Base-by-base conservation (phyloP, 2,329 filamentous ascomycete genomes). In the Penicillium decumbens region DNA sequence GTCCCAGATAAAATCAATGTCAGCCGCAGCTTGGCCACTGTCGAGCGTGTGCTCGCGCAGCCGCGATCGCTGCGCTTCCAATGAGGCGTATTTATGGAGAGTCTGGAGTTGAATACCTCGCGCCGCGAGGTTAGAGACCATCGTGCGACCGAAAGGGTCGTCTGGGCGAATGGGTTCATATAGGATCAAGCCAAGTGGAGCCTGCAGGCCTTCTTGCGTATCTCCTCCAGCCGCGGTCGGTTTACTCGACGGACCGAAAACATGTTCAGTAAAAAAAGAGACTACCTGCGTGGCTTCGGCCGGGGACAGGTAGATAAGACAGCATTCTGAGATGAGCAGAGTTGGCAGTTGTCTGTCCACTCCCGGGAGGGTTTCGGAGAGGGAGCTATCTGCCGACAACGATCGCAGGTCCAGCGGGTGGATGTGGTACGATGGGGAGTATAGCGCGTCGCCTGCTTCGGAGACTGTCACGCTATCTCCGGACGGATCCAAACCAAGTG, bases 291-390 rank as follows among this genome's bases (percentile, higher is more conserved):
- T 75, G 0, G 90, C 85, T 44, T 84, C 79, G 0, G 77, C 62
- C 0, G 84, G 78, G 7, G 84, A 78, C 1, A 98, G 80, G 64
- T 98, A 98, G 67, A 93, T 89, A 28, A 98, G 79, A 66, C 93
- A 98, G 77, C 93, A 97, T 70, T 98, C 93, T 0, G 92, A 97
- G 6, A 98, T 78, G 23, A 98, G 72, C 7, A 98, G 73, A 0
- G 93, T 98, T 0, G 93, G 89, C 0, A 88, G 61, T 23, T 65
- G 81, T 61, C 58, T 71, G 64, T 73, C 80, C 59, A 74, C 82
- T 57, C 77, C 77, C 18, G 63, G 59, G 4, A 81, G 64, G 23
- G 47, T 49, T 13, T 43, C 43, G 9, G 50, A 24, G n/a, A 47
- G 39, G 20, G 51, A 27, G 24, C 32, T 51, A 33, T 35, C 43